Percentiles rank a stretch among this genome's conserved stretches.
phyloP scores from a whole-genome alignment of 306 rosid genomes.

The Lablab purpureus region DNA sequence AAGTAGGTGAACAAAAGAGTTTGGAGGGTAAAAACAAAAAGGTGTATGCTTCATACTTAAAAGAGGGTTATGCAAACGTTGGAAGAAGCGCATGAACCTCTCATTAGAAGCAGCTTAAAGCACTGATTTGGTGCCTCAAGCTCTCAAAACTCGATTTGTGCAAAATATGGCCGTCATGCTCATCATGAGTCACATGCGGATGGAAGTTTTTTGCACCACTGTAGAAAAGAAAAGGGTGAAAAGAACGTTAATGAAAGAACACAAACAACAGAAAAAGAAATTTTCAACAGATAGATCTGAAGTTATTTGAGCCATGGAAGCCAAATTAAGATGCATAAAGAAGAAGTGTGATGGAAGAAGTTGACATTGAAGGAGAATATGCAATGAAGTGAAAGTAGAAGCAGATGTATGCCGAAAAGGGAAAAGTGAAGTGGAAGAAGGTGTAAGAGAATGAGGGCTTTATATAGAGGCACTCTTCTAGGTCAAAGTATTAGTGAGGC shows the following conservation, averaged over 20 bases:
- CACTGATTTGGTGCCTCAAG: conserved; percentile 47
- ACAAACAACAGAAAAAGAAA: background rate
- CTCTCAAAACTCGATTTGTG: conserved; percentile 56
- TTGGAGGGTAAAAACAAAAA: background rate
- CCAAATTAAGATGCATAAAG: background rate
- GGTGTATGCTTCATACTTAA: conserved; percentile 52
- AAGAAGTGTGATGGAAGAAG: background rate
- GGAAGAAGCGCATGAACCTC: conserved; percentile 56
- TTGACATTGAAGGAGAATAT: background rate
- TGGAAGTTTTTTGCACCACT: conserved; percentile 79
- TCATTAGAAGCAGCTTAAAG: conserved; percentile 56
- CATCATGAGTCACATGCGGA: conserved; percentile 74
- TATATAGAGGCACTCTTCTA: conserved; percentile 40
- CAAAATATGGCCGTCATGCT: conserved; percentile 90
- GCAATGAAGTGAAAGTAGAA: background rate
- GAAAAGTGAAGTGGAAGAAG: background rate
- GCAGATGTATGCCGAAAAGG: background rate
- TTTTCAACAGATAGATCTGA: background rate
- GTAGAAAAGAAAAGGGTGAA: background rate
- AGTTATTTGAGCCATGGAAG: background rate
- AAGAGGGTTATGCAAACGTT: conserved; percentile 51
- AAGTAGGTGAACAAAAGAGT: background rate
- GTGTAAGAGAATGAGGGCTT: background rate
- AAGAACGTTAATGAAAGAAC: background rate
- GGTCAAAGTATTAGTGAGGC: conserved; percentile 34